Evolutionary conservation across 129 eudicot species (phyloP), one percentile per base, ranked within the genome.

Genomic region (Gnaphalium uliginosum): DNA sequence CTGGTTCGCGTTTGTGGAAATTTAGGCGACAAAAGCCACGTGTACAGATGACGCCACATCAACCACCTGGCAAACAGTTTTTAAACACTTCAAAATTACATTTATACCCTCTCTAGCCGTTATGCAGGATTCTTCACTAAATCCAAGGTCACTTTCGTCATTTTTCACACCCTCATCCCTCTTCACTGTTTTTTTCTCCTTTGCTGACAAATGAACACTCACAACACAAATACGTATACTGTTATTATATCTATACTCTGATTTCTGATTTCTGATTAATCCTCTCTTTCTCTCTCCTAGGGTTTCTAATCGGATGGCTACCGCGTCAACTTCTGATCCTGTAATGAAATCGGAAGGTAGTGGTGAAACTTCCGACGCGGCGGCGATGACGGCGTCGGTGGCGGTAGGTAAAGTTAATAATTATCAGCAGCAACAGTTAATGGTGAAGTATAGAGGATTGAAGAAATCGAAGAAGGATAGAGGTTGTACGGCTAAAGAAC

Each of bases 401-500:
- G 79, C n/a, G 57, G 74, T 79, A 82, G 75, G 90, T 56, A 59
- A 76, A 75, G 73, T 71, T 85, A 86, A 59, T 76, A 86, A 50
- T 68, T 79, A 80, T 54, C 84, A 77, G 76, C 74, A 77, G 77
- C 75, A 78, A 66, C 84, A 75, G 81, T 75, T 81, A 25, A 76
- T 91, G 78, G 77, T 88, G 70, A 72, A 86, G 9, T 89, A 86
- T 73, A 88, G 89, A 87, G 98, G 96, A 54, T 39, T 86, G 68
- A 95, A 95, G 88, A 95, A 87, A 69, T 87, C 91, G 37, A 95
- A 85, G 85, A 87, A 85, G 77, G 97, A 91, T 66, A 79, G 99
- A 61, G 97, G 99, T 0, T 91, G 94, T 72, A 95, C 99, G 39
- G 99, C 99, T 1, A 95, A 91, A 66, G 99, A 95, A 81, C 87